Base-by-base conservation (phyloP, 2,329 filamentous ascomycete genomes). In the Fonsecaea erecta region DNA sequence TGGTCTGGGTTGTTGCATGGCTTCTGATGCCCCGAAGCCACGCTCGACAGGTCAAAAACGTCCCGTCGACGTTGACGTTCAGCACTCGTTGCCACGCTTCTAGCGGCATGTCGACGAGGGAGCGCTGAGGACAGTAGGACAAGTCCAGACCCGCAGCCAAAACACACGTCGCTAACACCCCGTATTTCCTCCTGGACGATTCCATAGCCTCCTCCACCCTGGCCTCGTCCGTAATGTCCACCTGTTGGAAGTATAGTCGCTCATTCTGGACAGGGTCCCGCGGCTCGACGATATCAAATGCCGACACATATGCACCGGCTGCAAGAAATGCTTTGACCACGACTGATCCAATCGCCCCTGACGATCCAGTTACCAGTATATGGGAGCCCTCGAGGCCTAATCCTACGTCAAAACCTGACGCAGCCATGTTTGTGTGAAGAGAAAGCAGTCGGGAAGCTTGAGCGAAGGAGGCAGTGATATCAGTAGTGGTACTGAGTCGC, bases 71-170 rank as follows among this genome's bases (percentile, higher is more conserved):
- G 63, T 83, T 83, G 52, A 81, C 76, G 40, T 78, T 71, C 40
- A 82, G 75, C 2, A 81, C 79, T 2, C 73, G 70, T 60, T 75
- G 72, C 73, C 79, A 80, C 52, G 79, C 76, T 54, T 68, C 69
- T 2, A 79, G 75, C 3, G 75, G 74, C 71, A 80, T 77, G 60
- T 82, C 79, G 11, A 74, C 77, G 6, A 82, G 74, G 12, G 72
- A 73, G 2, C 74, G 71, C 57, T 76, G 76, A 58, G 79, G 78
- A 3, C 70, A 63, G 24, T 79, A 77, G 53, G 76, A 78, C 12
- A 82, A 72, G 64, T 83, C 80, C 12, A 82, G 74, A 1, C 75
- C 75, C 1, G 80, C 81, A 18, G 82, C 74, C 2, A 80, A 78
- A 51, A 83, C 73, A 51, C 64, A 69, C 68, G 75, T 77, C 24